These are phyloP conservation scores for Pseudogymnoascus sp. DNA, from an alignment of 2,329 filamentous ascomycete species.

Conservation along the genomic window DNA sequence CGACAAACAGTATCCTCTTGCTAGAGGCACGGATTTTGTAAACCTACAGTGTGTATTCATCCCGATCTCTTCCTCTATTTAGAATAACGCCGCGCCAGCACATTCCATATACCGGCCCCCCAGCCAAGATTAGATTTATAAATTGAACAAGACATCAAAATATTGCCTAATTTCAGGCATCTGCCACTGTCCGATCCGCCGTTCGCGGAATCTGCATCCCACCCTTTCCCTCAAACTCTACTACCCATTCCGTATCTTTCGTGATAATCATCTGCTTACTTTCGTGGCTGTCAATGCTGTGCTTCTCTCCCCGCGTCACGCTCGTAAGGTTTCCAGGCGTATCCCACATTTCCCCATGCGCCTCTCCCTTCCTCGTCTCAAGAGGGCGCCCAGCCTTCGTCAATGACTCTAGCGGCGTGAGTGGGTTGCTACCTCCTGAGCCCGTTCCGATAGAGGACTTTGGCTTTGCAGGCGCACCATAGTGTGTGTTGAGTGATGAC, in stretches of 20 bases:
- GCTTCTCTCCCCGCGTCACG: background rate
- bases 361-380: background rate
- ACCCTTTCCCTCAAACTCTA: background rate
- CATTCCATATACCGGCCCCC: background rate
- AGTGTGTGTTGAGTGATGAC: slow-evolving; percentile 29
- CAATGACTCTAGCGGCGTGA: background rate
- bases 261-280: slow-evolving; percentile 19
- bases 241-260: slow-evolving; percentile 21
- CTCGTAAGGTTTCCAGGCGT: background rate
- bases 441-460: background rate
- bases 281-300: slow-evolving; percentile 16
- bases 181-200: background rate
- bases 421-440: background rate
- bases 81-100: background rate
- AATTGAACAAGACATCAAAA: background rate
- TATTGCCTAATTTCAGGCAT: background rate
- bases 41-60: background rate
- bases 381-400: background rate
- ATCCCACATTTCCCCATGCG: background rate
- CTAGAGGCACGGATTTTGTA: background rate
- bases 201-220: background rate
- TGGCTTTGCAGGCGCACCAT: slow-evolving; percentile 22
- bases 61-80: background rate
- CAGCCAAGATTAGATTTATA: background rate
- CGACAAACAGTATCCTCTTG: background rate